These are phyloP conservation scores for Ephemerocybe angulata DNA, from an alignment of 768 basidiomycete species.

Conservation along the genomic window DNA sequence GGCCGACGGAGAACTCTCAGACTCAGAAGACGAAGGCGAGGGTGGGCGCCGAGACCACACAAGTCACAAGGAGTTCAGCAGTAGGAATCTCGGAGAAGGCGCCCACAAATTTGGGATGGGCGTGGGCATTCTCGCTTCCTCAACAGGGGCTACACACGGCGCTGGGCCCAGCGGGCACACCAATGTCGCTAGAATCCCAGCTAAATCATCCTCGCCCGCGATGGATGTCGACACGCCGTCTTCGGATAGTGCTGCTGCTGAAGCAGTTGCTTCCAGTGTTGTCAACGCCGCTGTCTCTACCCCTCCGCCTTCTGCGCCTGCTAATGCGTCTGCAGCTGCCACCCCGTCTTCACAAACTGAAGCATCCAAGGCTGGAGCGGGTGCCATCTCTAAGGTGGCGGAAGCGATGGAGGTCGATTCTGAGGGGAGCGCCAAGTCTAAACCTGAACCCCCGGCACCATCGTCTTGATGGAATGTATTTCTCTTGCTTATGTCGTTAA, in stretches of 20 bases:
- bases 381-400: neutral
- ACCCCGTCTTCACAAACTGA: neutral
- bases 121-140: slow-evolving; percentile 68
- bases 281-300: slow-evolving; percentile 1
- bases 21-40: slow-evolving; percentile 97
- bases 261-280: neutral
- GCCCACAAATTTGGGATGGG: slow-evolving; percentile 62
- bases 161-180: slow-evolving; percentile 74
- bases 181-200: slow-evolving; percentile 47
- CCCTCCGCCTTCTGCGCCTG: neutral
- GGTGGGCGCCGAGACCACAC: slow-evolving; percentile 75
- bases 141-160: slow-evolving; percentile 57
- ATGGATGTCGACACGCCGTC: slow-evolving; percentile 47
- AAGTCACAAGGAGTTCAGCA: slow-evolving; percentile 51
- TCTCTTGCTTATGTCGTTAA: neutral
- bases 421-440: neutral
- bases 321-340: no score
- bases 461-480: neutral
- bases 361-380: neutral
- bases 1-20: slow-evolving; percentile 85
- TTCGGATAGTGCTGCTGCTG: slow-evolving; percentile 23
- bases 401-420: neutral
- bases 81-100: slow-evolving; percentile 39
- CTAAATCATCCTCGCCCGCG: slow-evolving; percentile 31
- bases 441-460: neutral